These are phyloP conservation scores for Serpula lacrymans DNA, from an alignment of 768 basidiomycete genomes.

Conservation along the genomic window DNA sequence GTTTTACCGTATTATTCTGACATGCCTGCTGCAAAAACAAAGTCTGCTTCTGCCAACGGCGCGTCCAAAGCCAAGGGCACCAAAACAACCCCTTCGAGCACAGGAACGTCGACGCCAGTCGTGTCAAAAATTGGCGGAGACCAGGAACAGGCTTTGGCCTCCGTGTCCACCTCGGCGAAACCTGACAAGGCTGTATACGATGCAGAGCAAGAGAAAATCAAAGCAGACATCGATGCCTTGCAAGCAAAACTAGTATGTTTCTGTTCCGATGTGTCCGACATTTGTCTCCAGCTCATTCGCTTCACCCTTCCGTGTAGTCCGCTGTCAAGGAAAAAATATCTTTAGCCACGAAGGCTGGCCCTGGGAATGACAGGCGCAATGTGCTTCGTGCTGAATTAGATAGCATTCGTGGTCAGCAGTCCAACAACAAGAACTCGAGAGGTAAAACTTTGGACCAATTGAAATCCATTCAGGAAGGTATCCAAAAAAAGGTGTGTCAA, in stretches of 20 bases:
- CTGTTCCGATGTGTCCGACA: too few relatives aligned
- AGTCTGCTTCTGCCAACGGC: slow-evolving; percentile 46
- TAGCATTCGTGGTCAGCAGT: slow-evolving; percentile 72
- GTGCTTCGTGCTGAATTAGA: slow-evolving; percentile 81
- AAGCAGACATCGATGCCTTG: slow-evolving; percentile 77
- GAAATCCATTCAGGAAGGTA: slow-evolving; percentile 69
- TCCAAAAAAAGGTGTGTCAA: slow-evolving; percentile 72
- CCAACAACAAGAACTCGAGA: slow-evolving; percentile 66
- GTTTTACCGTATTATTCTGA: slow-evolving; percentile 16
- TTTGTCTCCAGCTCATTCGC: too few relatives aligned
- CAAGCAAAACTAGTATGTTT: slow-evolving; percentile 80
- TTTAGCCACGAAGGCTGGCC: slow-evolving; percentile 53
- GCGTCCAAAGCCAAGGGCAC: slow-evolving; percentile 30
- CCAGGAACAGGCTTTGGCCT: slow-evolving; percentile 13
- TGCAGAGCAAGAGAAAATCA: slow-evolving; percentile 78
- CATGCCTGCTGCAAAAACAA: slow-evolving; percentile 50
- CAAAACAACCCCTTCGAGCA: slow-evolving; percentile 22
- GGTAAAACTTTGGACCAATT: slow-evolving; percentile 75
- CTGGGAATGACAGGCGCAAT: slow-evolving; percentile 68
- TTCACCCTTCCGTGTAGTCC: slow-evolving; percentile 39
- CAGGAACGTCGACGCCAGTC: slow-evolving; percentile 23
- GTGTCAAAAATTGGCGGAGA: slow-evolving; percentile 14
- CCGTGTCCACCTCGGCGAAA: slow-evolving; percentile 42
- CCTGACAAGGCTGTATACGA: slow-evolving; percentile 89
- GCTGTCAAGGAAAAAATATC: slow-evolving; percentile 75